phyloP scores from a whole-genome alignment of 495 filamentous ascomycete species.

The Pyrenula massariospora region DNA sequence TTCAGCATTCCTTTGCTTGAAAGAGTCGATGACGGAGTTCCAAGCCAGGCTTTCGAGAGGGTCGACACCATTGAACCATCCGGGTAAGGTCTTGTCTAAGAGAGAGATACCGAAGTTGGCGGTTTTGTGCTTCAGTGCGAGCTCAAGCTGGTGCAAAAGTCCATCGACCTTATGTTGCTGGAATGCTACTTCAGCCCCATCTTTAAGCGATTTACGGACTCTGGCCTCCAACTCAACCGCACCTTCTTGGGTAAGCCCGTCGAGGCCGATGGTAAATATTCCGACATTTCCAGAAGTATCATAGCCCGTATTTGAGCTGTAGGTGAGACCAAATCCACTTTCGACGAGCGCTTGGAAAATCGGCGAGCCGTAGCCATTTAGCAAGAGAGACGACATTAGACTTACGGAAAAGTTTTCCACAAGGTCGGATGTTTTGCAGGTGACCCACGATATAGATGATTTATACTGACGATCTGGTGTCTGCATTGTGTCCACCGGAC shows the following conservation, averaged over 20 bases:
- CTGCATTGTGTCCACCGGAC: constrained; percentile 81
- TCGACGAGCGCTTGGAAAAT: constrained; percentile 87
- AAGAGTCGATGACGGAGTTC: constrained; percentile 74
- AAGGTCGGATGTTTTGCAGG: constrained; percentile 69
- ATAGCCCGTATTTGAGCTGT: constrained; percentile 86
- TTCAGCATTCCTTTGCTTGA: constrained; percentile 58
- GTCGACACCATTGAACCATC: constrained; percentile 91
- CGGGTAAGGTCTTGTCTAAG: constrained; percentile 73
- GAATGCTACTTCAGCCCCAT: constrained; percentile 62
- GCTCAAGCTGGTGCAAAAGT: constrained; percentile 83
- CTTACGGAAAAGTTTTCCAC: constrained; percentile 78
- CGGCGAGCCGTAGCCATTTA: constrained; percentile 92
- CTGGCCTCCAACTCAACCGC: constrained; percentile 64
- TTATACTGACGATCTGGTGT: constrained; percentile 81
- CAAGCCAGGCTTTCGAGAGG: constrained; percentile 83
- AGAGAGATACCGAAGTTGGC: constrained; percentile 86
- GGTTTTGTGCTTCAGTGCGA: constrained; percentile 86
- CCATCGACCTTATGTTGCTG: constrained; percentile 83
- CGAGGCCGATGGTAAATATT: constrained; percentile 84
- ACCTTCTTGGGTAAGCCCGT: constrained; percentile 68
- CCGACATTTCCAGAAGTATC: constrained; percentile 64
- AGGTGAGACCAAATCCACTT: constrained; percentile 80
- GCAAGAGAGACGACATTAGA: constrained; percentile 67
- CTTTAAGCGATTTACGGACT: constrained; percentile 54
- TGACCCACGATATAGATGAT: constrained; percentile 84